Percentiles rank a stretch among this genome's conserved stretches.
Evolutionary conservation across 2,329 filamentous ascomycete species (phyloP).

Genomic region (Colletotrichum sp.): DNA sequence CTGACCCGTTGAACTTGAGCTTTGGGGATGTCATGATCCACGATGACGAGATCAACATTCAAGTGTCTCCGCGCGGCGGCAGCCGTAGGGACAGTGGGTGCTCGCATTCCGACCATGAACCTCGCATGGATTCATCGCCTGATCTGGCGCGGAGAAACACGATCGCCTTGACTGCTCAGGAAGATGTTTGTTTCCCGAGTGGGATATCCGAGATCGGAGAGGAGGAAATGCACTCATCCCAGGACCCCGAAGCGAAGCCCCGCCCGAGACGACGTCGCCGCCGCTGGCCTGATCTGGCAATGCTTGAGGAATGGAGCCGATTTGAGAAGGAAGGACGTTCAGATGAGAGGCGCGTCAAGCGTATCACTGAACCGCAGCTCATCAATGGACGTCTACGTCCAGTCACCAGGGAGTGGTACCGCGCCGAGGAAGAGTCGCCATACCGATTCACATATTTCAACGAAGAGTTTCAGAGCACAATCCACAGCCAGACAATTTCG

Average conservation of each 20-base stretch:
- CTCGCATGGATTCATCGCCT: conserved; percentile 22
- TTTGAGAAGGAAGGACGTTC: conserved; percentile 89
- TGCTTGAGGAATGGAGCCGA: conserved; percentile 87
- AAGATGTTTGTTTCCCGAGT: conserved; percentile 92
- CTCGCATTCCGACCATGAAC: conserved; percentile 30
- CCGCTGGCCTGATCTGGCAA: conserved; percentile 85
- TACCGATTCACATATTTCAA: conserved; percentile 99
- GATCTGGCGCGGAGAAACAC: conserved; percentile 52
- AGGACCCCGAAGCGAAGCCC: conserved; percentile 34
- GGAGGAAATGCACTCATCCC: conserved; percentile 66
- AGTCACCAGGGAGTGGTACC: conserved; percentile 81
- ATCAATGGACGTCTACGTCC: conserved; percentile 89
- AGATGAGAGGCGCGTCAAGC: conserved; percentile 84
- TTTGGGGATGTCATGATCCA: conserved; percentile 75
- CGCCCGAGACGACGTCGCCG: conserved; percentile 56
- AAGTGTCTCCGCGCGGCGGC: conserved; percentile 32
- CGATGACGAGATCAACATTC: conserved; percentile 58
- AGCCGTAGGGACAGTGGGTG: conserved; percentile 32
- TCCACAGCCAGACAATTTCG: conserved; percentile 94
- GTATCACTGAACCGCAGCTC: conserved; percentile 90
- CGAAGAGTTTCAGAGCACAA: conserved; percentile 93
- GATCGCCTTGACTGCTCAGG: conserved; percentile 70
- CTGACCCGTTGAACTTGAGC: conserved; percentile 57
- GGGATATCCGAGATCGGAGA: conserved; percentile 81
- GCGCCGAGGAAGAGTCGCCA: conserved; percentile 85